Conservation (phyloP, 106 monocot species). For the Triglochin maritima region DNA sequence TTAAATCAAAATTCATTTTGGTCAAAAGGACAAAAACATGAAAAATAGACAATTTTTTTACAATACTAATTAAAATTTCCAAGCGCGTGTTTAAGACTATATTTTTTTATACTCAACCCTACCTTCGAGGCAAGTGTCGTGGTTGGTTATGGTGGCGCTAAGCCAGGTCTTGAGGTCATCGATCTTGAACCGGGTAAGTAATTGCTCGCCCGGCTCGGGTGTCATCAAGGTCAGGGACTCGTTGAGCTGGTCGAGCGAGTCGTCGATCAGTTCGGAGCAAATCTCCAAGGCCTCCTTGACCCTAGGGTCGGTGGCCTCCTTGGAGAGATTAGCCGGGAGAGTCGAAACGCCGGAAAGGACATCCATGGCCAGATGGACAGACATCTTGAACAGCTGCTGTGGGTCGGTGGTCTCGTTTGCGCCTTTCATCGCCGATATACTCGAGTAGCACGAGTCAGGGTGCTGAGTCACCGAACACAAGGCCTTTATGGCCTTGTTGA, state of each 20-base stretch:
- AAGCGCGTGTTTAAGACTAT: too few relatives aligned
- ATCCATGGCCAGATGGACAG: conserved; percentile 28
- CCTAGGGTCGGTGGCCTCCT: conserved; percentile 3
- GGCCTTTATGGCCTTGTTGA: conserved; percentile 5
- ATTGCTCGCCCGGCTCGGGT: conserved; percentile 13
- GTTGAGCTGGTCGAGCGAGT: conserved; percentile 18
- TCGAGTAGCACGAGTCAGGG: conserved; percentile 43
- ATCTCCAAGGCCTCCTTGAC: conserved; percentile 20
- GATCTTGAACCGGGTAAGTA: conserved; percentile 11
- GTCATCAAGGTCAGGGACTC: conserved; percentile 8
- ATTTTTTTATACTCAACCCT: too few relatives aligned
- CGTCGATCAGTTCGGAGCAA: conserved; percentile 21
- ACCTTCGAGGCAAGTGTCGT: conserved; percentile 30
- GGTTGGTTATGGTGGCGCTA: conserved; percentile 76
- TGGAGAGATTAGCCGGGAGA: neutral
- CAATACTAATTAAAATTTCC: too few relatives aligned
- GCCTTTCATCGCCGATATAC: conserved; percentile 24
- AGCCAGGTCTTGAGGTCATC: conserved; percentile 33
- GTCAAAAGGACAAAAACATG: too few relatives aligned
- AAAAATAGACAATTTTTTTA: too few relatives aligned
- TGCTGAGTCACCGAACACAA: conserved; percentile 25
- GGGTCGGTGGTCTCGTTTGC: conserved; percentile 36
- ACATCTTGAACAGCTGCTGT: conserved; percentile 39
- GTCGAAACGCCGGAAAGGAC: neutral
- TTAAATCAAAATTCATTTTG: too few relatives aligned